Percentiles rank a stretch among this genome's conserved stretches.
These are phyloP conservation scores for Cladosporium sp. DNA, from an alignment of 2,329 filamentous ascomycete species.

Conservation along the genomic window DNA sequence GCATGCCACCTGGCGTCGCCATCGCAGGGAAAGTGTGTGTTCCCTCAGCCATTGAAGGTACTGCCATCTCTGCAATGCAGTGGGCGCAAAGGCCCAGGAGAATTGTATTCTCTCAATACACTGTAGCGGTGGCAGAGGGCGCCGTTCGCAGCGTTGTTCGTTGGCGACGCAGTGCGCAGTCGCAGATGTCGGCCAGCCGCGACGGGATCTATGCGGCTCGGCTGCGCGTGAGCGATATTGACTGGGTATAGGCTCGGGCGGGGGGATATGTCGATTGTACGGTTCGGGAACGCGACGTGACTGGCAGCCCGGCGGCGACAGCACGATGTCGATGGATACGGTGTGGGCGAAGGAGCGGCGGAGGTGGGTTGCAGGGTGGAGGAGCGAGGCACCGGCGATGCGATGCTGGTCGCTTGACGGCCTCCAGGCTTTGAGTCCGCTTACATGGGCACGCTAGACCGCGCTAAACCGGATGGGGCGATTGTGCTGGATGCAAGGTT, in stretches of 20 bases:
- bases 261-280: background rate
- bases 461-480: background rate
- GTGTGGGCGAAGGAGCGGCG: background rate
- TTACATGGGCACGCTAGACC: background rate
- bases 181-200: conserved; percentile 10
- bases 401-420: conserved; percentile 2
- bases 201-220: conserved; percentile 8
- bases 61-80: conserved; percentile 11
- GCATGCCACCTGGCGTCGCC: conserved; percentile 4
- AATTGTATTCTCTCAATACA: background rate
- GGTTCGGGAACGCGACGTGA: background rate
- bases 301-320: background rate
- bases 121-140: background rate
- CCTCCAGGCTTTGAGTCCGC: background rate
- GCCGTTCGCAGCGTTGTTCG: background rate
- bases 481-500: background rate
- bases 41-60: conserved; percentile 3
- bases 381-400: conserved; percentile 3
- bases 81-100: conserved; percentile 10
- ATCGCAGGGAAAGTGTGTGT: conserved; percentile 2
- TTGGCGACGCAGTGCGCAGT: conserved; percentile 1
- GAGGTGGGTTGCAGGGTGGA: background rate
- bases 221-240: conserved; percentile 5
- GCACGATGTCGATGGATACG: background rate
- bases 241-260: background rate